phyloP scores from a whole-genome alignment of 768 basidiomycete genomes.

The Udeniomyces megalosporus region DNA sequence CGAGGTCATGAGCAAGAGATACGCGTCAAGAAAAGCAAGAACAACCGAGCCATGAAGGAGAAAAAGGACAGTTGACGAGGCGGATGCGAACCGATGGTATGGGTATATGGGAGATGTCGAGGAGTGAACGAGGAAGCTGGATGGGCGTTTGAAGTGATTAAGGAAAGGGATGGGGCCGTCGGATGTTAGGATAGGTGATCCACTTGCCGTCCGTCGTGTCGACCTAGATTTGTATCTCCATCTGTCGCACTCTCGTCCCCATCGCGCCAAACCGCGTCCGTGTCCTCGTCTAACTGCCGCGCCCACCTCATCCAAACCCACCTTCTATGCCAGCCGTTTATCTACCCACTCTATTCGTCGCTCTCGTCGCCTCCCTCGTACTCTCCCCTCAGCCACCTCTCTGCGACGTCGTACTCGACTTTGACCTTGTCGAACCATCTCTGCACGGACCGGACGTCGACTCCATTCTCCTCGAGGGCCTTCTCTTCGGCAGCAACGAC shows the following conservation, averaged over 20 bases:
- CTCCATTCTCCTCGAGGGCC: neutral
- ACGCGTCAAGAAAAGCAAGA: neutral
- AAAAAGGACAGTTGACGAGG: neutral
- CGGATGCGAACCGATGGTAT: neutral
- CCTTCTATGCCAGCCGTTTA: neutral
- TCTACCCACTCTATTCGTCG: neutral
- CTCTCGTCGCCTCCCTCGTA: conserved; percentile 13
- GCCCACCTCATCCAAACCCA: no score
- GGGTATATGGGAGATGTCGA: neutral
- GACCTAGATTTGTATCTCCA: no score
- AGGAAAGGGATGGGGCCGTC: neutral
- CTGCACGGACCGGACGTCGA: conserved; percentile 2
- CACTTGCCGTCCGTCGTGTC: no score
- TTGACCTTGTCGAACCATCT: conserved; percentile 8
- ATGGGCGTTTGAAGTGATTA: neutral
- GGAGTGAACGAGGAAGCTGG: neutral
- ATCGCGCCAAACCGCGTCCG: neutral
- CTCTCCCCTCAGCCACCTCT: conserved; percentile 14
- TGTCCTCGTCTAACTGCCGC: neutral
- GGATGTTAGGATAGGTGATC: neutral
- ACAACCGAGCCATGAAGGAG: neutral
- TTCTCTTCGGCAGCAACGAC: conserved; percentile 1
- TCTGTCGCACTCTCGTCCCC: no score
- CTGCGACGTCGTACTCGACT: conserved; percentile 11
- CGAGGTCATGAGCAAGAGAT: neutral